Percentiles rank a stretch among this genome's conserved stretches.
Evolutionary conservation across 306 rosid species (phyloP).

Genomic region (Styphnolobium japonicum): DNA sequence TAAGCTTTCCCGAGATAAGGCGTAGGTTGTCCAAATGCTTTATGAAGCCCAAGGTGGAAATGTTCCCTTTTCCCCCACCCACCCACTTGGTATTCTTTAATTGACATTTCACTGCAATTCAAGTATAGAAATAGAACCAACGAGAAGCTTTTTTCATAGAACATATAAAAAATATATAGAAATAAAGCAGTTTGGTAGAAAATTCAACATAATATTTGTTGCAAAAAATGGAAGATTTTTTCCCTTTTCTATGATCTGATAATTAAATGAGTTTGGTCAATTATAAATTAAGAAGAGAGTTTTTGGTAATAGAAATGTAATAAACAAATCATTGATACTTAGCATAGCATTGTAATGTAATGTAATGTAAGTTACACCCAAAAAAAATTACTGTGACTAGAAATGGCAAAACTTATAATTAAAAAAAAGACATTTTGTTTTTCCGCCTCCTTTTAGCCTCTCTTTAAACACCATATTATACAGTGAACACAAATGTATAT

Average conservation of each 20-base stretch:
- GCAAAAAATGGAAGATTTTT: background rate
- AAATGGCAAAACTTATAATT: background rate
- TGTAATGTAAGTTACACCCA: too few relatives aligned
- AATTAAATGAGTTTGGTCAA: background rate
- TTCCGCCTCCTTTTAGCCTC: background rate
- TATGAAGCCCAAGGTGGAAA: background rate
- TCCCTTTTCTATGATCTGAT: background rate
- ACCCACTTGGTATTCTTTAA: constrained; percentile 8
- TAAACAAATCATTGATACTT: background rate
- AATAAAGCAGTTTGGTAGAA: background rate
- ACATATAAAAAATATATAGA: background rate
- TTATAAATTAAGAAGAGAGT: too few relatives aligned
- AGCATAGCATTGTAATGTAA: background rate
- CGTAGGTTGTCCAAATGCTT: constrained; percentile 5
- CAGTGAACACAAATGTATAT: background rate
- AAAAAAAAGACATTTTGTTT: background rate
- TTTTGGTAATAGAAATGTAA: background rate
- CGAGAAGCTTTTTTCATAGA: background rate
- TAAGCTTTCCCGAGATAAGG: background rate
- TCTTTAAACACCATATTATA: background rate
- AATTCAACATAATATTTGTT: background rate
- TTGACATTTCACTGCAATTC: constrained; percentile 1
- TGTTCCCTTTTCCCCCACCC: background rate
- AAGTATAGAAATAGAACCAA: background rate
- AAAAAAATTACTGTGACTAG: too few relatives aligned